These are phyloP conservation scores for Botrytis deweyae DNA, from an alignment of 2,329 filamentous ascomycete species.

Conservation along the genomic window DNA sequence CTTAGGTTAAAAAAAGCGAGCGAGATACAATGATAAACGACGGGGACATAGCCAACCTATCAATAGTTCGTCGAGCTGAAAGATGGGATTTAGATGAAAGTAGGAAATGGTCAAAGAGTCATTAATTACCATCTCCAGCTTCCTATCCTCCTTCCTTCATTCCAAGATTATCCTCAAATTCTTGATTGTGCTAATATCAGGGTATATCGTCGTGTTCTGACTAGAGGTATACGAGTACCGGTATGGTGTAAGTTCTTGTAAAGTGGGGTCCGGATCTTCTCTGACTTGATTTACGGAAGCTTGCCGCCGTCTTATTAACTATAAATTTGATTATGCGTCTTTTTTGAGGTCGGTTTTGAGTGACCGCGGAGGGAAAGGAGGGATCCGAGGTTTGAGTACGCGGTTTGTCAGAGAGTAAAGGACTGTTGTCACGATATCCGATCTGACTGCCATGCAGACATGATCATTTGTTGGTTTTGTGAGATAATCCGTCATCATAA, in stretches of 20 bases:
- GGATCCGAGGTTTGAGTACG: background rate
- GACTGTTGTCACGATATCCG: constrained; percentile 1
- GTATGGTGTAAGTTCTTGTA: constrained; percentile 2
- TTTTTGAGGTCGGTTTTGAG: background rate
- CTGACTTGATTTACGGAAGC: constrained; percentile 11
- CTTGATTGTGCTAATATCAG: background rate
- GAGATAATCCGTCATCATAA: background rate
- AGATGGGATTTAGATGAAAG: background rate
- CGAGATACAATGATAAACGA: background rate
- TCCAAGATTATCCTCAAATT: background rate
- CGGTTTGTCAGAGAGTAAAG: background rate
- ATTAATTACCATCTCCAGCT: background rate
- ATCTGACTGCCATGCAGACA: background rate
- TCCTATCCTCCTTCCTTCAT: background rate
- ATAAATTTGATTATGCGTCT: background rate
- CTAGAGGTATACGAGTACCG: background rate
- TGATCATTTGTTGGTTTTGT: constrained; percentile 14
- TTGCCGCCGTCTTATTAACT: constrained; percentile 4
- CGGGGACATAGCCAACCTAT: background rate
- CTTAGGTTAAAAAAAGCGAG: background rate
- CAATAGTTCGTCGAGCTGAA: background rate
- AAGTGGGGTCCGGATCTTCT: constrained; percentile 17
- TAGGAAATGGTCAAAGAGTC: background rate
- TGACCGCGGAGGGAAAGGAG: background rate
- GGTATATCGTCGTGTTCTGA: background rate